Evolutionary conservation across 495 filamentous ascomycete genomes (phyloP).

Genomic region (Rostrohypoxylon terebratum): DNA sequence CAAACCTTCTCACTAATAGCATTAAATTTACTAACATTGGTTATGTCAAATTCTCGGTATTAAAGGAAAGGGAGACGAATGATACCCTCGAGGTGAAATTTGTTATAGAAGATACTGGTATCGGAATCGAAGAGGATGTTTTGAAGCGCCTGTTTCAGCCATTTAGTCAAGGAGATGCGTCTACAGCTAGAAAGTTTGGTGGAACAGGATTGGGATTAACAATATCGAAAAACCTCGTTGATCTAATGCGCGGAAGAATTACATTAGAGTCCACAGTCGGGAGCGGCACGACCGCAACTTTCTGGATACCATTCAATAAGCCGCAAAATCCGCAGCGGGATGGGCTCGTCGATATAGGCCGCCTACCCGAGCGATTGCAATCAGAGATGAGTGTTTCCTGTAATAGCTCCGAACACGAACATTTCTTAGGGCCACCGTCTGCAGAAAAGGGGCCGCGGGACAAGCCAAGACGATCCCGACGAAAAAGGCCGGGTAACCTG

Average conservation of each 20-base stretch:
- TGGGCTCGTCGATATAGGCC: constrained; percentile 61
- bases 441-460: constrained; percentile 46
- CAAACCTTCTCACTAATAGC: constrained; percentile 87
- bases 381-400: constrained; percentile 72
- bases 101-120: constrained; percentile 81
- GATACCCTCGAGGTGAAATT: constrained; percentile 67
- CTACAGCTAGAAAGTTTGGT: constrained; percentile 78
- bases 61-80: constrained; percentile 60
- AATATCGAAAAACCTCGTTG: constrained; percentile 81
- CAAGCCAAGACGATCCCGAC: constrained; percentile 47
- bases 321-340: constrained; percentile 51
- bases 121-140: constrained; percentile 83
- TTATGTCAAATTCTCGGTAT: constrained; percentile 67
- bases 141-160: constrained; percentile 81
- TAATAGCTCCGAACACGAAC: constrained; percentile 64
- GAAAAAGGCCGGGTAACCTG: constrained; percentile 50
- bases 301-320: constrained; percentile 77
- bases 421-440: constrained; percentile 49
- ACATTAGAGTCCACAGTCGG: constrained; percentile 68
- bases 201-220: constrained; percentile 85
- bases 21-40: constrained; percentile 89
- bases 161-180: constrained; percentile 86
- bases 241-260: constrained; percentile 85
- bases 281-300: constrained; percentile 71
- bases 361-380: constrained; percentile 70